phyloP scores from a whole-genome alignment of 2,329 filamentous ascomycete species.

The Calonectria leucothoes region DNA sequence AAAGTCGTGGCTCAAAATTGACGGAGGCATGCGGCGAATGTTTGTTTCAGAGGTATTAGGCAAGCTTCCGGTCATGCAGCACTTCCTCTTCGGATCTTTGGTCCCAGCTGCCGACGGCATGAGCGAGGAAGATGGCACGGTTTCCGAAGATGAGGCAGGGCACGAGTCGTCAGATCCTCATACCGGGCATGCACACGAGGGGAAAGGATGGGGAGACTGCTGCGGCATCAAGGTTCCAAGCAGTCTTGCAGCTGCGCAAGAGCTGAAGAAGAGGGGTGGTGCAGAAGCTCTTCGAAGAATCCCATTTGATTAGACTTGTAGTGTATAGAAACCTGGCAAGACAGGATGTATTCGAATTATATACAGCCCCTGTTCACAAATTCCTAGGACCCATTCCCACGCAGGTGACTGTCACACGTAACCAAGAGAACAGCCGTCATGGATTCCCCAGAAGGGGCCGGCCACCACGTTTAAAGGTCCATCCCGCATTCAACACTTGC shows the following conservation, averaged over 20 bases:
- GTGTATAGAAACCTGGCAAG: constrained; percentile 10
- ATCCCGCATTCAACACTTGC: neutral
- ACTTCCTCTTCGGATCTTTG: constrained; percentile 92
- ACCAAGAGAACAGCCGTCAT: neutral
- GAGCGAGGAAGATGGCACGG: constrained; percentile 72
- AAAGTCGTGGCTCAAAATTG: constrained; percentile 91
- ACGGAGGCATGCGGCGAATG: constrained; percentile 96
- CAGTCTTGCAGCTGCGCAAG: constrained; percentile 89
- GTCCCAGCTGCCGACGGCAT: constrained; percentile 85
- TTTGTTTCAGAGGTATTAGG: constrained; percentile 92
- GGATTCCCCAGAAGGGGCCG: neutral
- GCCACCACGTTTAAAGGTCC: too few species aligned
- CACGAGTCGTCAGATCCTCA: constrained; percentile 72
- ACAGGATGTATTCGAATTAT: constrained; percentile 8
- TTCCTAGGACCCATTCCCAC: neutral
- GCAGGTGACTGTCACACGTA: neutral
- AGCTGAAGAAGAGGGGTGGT: constrained; percentile 80
- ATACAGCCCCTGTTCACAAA: constrained; percentile 12
- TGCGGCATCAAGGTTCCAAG: constrained; percentile 98
- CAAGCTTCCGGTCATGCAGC: constrained; percentile 98
- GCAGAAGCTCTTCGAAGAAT: constrained; percentile 75
- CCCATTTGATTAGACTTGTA: constrained; percentile 77
- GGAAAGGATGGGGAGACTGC: constrained; percentile 90
- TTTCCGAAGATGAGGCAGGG: constrained; percentile 62
- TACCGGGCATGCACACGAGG: constrained; percentile 71